Evolutionary conservation across 2,329 filamentous ascomycete genomes (phyloP), one percentile per base, ranked within the genome.

Genomic region (Sporothrix brasiliensis): DNA sequence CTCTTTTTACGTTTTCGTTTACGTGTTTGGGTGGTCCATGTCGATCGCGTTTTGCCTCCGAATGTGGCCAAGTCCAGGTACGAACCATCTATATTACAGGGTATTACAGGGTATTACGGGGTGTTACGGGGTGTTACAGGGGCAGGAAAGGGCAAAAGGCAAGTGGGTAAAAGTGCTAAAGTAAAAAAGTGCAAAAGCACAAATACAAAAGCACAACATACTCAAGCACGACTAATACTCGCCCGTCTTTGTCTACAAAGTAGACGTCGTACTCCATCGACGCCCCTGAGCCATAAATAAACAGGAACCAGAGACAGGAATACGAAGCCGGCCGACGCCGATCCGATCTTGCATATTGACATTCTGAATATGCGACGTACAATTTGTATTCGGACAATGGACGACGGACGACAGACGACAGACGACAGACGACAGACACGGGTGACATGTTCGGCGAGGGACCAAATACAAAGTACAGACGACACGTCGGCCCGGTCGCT

Each of bases 311-410:
- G 56, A 34, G 44, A 41, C n/a, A 61, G 21, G 10, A 41, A 60
- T 60, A 60, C 56, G 56, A 60, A 44, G 34, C 39, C 19, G 56
- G 21, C 56, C 21, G 34, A 19, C 41, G 16, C 56, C 34, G 56
- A 61, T 47, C 60, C 41, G 41, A 49, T 63, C 60, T 19, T 63
- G 60, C 60, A 63, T 47, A 13, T 30, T 49, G 60, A 30, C 47
- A 63, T 27, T 49, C 34, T 34, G 34, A 30, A 4, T 30, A 30
- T 30, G 4, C 3, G 27, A 30, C 4, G 27, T 30, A 5, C 27
- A 30, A 30, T 30, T 30, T 30, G 27, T 30, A 30, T 30, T 2
- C 27, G 4, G 27, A 30, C 27, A 30, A 4, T 30, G 27, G 27
- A 30, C 27, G 34, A 34, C 34, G 34, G 34, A 34, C 7, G 16